Conservation (phyloP, 768 basidiomycete genomes). For the Candolleomyces efflorescens region DNA sequence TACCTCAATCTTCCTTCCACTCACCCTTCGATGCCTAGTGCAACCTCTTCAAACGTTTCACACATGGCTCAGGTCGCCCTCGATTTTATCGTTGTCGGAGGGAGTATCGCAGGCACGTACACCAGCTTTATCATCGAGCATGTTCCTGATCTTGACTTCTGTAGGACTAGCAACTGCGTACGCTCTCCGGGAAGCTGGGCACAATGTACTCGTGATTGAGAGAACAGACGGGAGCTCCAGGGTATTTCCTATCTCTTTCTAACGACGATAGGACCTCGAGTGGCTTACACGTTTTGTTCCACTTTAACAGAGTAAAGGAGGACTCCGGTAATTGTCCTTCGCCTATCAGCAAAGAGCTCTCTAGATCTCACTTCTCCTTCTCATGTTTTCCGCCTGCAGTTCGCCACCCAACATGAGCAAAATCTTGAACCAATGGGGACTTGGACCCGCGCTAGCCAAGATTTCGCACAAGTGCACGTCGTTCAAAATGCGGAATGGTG, state of each 20-base stretch:
- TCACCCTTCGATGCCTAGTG: not conserved
- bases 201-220: slow-evolving; percentile 58
- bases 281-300: not conserved
- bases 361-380: slow-evolving; percentile 13
- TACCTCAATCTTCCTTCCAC: not conserved
- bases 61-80: slow-evolving; percentile 24
- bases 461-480: slow-evolving; percentile 30
- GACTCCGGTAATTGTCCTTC: slow-evolving; percentile 29
- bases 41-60: not conserved
- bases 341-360: slow-evolving; percentile 35
- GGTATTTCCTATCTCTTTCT: slow-evolving; percentile 22
- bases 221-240: slow-evolving; percentile 36
- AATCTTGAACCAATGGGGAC: slow-evolving; percentile 47
- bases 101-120: slow-evolving; percentile 38
- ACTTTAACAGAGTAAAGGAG: slow-evolving; percentile 31
- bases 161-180: slow-evolving; percentile 53
- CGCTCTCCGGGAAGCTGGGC: slow-evolving; percentile 52
- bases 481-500: slow-evolving; percentile 15
- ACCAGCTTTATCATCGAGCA: slow-evolving; percentile 5
- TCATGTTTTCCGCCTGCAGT: slow-evolving; percentile 24
- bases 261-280: not conserved
- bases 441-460: slow-evolving; percentile 37
- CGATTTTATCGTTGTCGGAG: slow-evolving; percentile 38
- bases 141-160: not conserved
- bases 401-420: slow-evolving; percentile 52